Base-by-base conservation (phyloP, 345 rosid genomes). In the Trapa bicornis region DNA sequence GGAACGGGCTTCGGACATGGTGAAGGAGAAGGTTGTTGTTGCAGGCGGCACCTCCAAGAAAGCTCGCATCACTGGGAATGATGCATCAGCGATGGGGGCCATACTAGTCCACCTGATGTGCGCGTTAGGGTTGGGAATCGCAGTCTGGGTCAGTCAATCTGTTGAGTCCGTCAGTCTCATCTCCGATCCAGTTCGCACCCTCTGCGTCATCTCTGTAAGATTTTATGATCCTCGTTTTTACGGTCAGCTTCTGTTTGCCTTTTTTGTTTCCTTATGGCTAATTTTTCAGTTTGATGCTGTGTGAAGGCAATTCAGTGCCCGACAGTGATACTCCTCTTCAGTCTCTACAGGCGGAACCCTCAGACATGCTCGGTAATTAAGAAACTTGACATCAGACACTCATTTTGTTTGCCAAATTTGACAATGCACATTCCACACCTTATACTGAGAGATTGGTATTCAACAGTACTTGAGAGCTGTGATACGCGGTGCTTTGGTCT, bases 391-490 rank as follows among this genome's bases (percentile, higher is more conserved):
- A 62, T n/a, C 13, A 16, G n/a, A 16, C 29, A 32, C 14, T 43
- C 2, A 6, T n/a, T 12, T 37, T 16, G 9, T 9, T 2, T 15
- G 29, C 9, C 32, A 58, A 58, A 32, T 58, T 22, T 58, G 37
- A 10, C 16, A 58, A 8, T 29, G 3, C 13, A 16, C 16, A 58
- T 11, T 29, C 0, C 13, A 16, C 12, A 1, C 15, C 37, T 58
- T 37, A 57, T 0, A 54, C 60, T 29, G 37, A 33, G 38, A 58
- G 63, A 32, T 53, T 36, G 33, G 37, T 37, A 33, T 69, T 0
- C n/a, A 75, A 36, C 91, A 89, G 98, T 92, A 79, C 73, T 52
- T 72, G 75, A 84, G 66, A 83, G 94, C 94, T 67, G 71, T 79
- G 13, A 80, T 78, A 6, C 79, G 88, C 64, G 87, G 94, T 74